Percentiles rank a stretch among this genome's conserved stretches.
These are phyloP conservation scores for Castanopsis chinensis DNA, from an alignment of 306 rosid species.

Conservation along the genomic window DNA sequence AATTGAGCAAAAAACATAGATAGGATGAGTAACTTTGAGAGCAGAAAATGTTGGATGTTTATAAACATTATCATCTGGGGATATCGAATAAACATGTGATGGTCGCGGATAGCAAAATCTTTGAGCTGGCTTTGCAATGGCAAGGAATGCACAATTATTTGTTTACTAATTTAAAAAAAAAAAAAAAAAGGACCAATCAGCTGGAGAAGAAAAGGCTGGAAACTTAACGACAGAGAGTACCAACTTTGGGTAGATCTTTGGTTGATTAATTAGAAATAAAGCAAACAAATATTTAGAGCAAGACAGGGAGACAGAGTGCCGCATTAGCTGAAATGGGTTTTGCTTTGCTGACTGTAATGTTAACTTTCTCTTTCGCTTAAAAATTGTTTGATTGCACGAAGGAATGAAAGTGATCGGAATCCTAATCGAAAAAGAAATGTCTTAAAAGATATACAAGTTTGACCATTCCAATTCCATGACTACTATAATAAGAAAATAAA, in stretches of 20 bases:
- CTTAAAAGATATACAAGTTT: slow-evolving; percentile 39
- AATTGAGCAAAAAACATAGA: no score
- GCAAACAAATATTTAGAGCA: neutral
- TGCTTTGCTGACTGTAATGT: slow-evolving; percentile 54
- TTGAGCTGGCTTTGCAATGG: no score
- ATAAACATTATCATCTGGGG: no score
- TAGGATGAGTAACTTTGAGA: no score
- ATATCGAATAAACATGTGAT: no score
- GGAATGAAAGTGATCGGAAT: slow-evolving; percentile 64
- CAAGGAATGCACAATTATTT: no score
- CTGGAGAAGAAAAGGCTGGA: neutral
- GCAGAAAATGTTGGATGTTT: no score
- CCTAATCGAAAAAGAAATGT: slow-evolving; percentile 43
- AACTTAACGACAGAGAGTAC: neutral
- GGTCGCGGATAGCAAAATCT: no score
- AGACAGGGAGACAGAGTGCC: slow-evolving; percentile 31
- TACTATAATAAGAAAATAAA: slow-evolving; percentile 21
- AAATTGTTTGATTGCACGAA: slow-evolving; percentile 45
- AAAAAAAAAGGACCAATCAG: no score
- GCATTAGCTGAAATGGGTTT: slow-evolving; percentile 47
- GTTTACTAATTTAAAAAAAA: neutral
- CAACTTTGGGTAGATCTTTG: slow-evolving; percentile 4
- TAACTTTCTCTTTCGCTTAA: slow-evolving; percentile 32
- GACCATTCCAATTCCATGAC: slow-evolving; percentile 52
- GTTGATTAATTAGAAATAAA: slow-evolving; percentile 7